Percentiles rank a stretch among this genome's conserved stretches.
phyloP scores from a whole-genome alignment of 768 basidiomycete species.

The Lactarius hatsudake region DNA sequence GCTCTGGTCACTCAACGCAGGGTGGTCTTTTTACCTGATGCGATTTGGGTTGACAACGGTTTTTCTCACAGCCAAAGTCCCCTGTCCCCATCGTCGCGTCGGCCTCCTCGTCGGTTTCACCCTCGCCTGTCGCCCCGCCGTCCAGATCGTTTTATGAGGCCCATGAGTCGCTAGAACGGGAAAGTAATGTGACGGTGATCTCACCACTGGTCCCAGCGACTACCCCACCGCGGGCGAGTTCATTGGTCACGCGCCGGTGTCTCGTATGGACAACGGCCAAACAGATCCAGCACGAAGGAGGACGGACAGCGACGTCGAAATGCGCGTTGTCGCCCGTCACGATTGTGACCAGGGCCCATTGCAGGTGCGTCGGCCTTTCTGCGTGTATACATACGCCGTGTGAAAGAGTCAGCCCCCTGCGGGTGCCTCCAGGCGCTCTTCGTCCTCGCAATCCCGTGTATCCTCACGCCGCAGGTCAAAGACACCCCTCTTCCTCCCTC shows the following conservation, averaged over 20 bases:
- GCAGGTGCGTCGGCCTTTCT: background rate
- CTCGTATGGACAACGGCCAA: background rate
- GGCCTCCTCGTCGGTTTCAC: background rate
- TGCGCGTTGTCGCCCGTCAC: background rate
- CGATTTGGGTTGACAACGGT: too few relatives aligned
- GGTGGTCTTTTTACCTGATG: background rate
- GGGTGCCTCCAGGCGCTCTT: background rate
- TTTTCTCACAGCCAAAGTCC: background rate
- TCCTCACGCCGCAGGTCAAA: background rate
- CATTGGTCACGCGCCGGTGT: too few relatives aligned
- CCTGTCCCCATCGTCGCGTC: background rate
- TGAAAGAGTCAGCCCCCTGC: background rate
- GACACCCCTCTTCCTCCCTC: conserved; percentile 8
- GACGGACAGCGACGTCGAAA: background rate
- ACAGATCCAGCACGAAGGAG: background rate
- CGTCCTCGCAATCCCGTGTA: background rate
- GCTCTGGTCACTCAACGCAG: background rate
- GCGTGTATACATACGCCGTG: conserved; percentile 1
- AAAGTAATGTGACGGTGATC: background rate
- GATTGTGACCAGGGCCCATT: background rate
- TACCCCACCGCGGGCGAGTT: background rate
- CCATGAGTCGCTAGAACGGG: too few relatives aligned
- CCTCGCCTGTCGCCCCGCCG: conserved; percentile 10
- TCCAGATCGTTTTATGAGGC: background rate
- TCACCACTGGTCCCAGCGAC: background rate